These are phyloP conservation scores for Termitomyces sp. DNA, from an alignment of 768 basidiomycete species.

Conservation along the genomic window DNA sequence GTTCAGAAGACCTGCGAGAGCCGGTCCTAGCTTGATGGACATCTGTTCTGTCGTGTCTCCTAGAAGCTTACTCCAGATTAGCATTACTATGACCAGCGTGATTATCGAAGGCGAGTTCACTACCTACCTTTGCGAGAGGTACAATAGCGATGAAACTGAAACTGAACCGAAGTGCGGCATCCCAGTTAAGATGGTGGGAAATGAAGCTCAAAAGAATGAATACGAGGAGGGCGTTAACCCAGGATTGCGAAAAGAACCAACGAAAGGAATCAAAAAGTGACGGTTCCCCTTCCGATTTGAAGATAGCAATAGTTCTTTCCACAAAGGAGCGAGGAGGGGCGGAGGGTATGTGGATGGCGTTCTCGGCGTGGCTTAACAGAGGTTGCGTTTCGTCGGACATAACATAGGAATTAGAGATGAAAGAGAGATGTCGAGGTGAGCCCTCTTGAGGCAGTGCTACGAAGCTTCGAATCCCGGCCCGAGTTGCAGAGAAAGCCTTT, in stretches of 20 bases:
- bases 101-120: conserved; percentile 5
- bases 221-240: conserved; percentile 73
- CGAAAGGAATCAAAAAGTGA: conserved; percentile 53
- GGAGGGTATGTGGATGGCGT: no score
- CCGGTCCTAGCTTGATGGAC: conserved; percentile 76
- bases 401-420: no score
- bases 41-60: conserved; percentile 83
- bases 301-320: conserved; percentile 19
- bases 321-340: conserved; percentile 20
- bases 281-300: conserved; percentile 63
- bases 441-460: no score
- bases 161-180: conserved; percentile 67
- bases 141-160: conserved; percentile 83
- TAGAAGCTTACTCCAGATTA: conserved; percentile 45
- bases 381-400: conserved; percentile 12
- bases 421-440: no score
- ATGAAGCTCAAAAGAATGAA: conserved; percentile 73
- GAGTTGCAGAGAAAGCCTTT: no score
- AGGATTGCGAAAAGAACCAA: conserved; percentile 63
- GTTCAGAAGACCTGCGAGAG: conserved; percentile 82
- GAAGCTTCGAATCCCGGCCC: no score
- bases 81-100: neutral
- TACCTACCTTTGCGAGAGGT: conserved; percentile 83
- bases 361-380: neutral
- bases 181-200: conserved; percentile 70